Base-by-base conservation (phyloP, 768 basidiomycete genomes). In the Tylopilus balloui region DNA sequence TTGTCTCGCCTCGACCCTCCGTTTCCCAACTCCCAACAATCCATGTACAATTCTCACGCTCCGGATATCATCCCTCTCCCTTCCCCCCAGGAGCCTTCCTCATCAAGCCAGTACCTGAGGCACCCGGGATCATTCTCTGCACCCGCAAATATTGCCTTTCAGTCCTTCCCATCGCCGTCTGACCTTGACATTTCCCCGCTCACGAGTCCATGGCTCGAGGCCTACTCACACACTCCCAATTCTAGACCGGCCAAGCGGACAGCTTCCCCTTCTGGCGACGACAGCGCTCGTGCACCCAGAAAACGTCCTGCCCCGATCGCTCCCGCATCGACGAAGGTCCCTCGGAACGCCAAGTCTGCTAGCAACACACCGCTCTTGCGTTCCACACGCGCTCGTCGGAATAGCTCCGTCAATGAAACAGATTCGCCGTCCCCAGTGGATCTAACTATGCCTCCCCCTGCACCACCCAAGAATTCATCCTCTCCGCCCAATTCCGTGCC, bases 341-440 rank as follows among this genome's bases (percentile, higher is more conserved):
- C 59, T 20, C 66, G 69, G 17, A 53, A 55, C 45, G 63, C 49
- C 24, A 79, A 75, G 49, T 83, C 81, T 1, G 78, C 81, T 4
- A 78, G 70, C 38, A 83, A 81, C 19, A 84, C 83, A 4, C 82
- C 83, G 1, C 61, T 81, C 21, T 60, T 84, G 43, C 70, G 75
- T 32, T 75, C 76, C 3, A 68, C 71, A n/a, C 69, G 73, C 15
- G 61, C 67, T 5, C 65, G 75, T 27, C 71, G 72, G 51, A 71
- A 72, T 31, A 76, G 75, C 61, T 68, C 64, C 24, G 62, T 69
- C 35, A 71, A 66, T 25, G 73, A 74, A 38, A 67, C 59, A 11
- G 85, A 88, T 58, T 82, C 86, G 0, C 91, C 92, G 1, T 90
- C 88, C 6, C 92, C 92, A 2, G 90, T 95, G 1, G 92, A 95